phyloP scores from a whole-genome alignment of 306 rosid genomes.

The Trifolium pratense region DNA sequence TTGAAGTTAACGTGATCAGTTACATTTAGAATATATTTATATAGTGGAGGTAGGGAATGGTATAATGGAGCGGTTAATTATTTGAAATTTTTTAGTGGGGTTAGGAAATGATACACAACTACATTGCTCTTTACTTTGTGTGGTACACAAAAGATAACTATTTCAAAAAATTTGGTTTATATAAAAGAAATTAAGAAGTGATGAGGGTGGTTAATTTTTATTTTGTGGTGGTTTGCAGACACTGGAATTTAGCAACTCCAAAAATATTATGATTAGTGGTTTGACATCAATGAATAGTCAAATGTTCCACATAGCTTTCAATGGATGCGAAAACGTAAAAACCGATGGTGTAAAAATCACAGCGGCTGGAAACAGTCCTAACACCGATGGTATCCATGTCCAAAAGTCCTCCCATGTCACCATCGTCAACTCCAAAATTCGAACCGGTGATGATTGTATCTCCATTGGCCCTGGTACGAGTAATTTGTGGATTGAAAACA shows the following conservation, averaged over 20 bases:
- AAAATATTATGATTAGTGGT: constrained; percentile 54
- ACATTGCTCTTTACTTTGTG: neutral
- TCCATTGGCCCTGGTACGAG: constrained; percentile 71
- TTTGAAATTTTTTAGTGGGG: too few species aligned
- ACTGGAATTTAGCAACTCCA: constrained; percentile 48
- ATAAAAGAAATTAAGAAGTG: neutral
- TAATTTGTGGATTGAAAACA: constrained; percentile 64
- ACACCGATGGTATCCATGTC: constrained; percentile 81
- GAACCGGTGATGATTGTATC: constrained; percentile 70
- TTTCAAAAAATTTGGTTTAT: neutral
- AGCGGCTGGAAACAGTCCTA: constrained; percentile 62
- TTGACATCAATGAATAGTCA: constrained; percentile 65
- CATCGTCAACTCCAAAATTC: constrained; percentile 54
- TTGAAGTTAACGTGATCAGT: constrained; percentile 6
- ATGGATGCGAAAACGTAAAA: constrained; percentile 57
- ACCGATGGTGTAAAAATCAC: constrained; percentile 43
- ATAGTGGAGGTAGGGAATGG: neutral
- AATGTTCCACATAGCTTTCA: constrained; percentile 58
- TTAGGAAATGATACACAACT: neutral
- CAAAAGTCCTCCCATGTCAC: constrained; percentile 54
- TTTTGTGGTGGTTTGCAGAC: constrained; percentile 6
- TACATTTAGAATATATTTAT: neutral
- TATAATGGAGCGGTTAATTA: constrained; percentile 29
- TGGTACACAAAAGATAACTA: neutral
- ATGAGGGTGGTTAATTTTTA: neutral